phyloP scores from a whole-genome alignment of 306 rosid species.

The barrel medic (Medicago truncatula) region DNA sequence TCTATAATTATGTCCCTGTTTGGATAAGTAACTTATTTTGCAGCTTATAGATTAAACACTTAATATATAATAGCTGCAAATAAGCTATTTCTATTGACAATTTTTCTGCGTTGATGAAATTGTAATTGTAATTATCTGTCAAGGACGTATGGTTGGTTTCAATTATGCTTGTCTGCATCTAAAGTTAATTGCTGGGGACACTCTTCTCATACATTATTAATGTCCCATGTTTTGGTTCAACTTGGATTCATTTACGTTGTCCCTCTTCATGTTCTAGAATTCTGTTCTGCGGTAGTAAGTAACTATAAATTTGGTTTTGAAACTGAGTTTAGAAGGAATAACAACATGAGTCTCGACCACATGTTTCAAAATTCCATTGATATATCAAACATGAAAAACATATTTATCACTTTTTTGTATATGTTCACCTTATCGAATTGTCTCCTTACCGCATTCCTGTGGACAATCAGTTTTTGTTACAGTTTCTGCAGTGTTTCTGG shows the following conservation, averaged over 20 bases:
- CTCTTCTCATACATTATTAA: neutral
- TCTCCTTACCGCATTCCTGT: conserved; percentile 35
- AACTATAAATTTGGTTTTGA: conserved; percentile 47
- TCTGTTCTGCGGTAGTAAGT: conserved; percentile 37
- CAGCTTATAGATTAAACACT: too few relatives aligned
- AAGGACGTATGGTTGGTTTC: neutral
- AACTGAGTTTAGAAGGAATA: conserved; percentile 33
- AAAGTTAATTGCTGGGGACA: neutral
- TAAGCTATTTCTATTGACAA: neutral
- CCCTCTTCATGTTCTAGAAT: conserved; percentile 34
- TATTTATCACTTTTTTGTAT: conserved; percentile 48
- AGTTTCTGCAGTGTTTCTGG: conserved; percentile 11
- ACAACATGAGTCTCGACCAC: conserved; percentile 38
- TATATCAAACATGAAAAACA: conserved; percentile 39
- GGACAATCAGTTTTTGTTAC: conserved; percentile 2
- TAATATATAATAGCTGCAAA: too few relatives aligned
- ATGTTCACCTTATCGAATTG: conserved; percentile 38
- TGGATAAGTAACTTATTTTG: too few relatives aligned
- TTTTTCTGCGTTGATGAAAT: neutral
- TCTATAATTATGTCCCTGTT: too few relatives aligned
- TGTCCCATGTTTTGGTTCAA: conserved; percentile 25
- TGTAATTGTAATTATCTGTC: neutral
- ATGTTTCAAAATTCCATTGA: neutral
- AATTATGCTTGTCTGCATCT: neutral
- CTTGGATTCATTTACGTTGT: conserved; percentile 39